Evolutionary conservation across 331 rosid genomes (phyloP).

Genomic region (Malus hybrid): DNA sequence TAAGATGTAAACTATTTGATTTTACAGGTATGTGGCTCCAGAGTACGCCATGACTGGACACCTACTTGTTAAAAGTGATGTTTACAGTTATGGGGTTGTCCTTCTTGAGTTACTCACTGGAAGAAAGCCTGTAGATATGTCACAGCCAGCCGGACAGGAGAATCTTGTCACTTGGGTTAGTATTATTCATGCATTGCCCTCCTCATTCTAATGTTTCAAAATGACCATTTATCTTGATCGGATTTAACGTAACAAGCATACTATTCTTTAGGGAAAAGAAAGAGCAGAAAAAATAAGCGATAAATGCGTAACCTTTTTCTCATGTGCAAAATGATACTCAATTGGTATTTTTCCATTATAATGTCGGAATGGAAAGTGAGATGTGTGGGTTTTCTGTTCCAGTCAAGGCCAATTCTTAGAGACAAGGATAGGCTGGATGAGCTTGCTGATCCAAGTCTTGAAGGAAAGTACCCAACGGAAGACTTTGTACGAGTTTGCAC

Average conservation of each 20-base stretch:
- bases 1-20: constrained; percentile 19
- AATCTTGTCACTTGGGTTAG: constrained; percentile 94
- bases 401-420: constrained; percentile 89
- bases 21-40: constrained; percentile 80
- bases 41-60: constrained; percentile 96
- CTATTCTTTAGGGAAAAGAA: background rate
- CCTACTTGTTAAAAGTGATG: constrained; percentile 85
- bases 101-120: constrained; percentile 75
- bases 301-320: background rate
- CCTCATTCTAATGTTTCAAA: background rate
- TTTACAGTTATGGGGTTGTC: constrained; percentile 87
- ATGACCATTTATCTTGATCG: background rate
- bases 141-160: constrained; percentile 86
- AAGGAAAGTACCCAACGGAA: constrained; percentile 73
- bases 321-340: background rate
- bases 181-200: constrained; percentile 6
- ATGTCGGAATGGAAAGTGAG: background rate
- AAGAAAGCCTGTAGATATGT: constrained; percentile 86
- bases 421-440: constrained; percentile 80
- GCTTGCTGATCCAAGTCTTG: constrained; percentile 71
- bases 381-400: constrained; percentile 14
- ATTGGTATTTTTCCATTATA: background rate
- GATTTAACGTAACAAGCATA: background rate
- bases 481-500: constrained; percentile 82
- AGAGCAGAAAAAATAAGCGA: background rate